These are phyloP conservation scores for Colletotrichum sp. DNA, from an alignment of 2,329 filamentous ascomycete species.

Conservation along the genomic window DNA sequence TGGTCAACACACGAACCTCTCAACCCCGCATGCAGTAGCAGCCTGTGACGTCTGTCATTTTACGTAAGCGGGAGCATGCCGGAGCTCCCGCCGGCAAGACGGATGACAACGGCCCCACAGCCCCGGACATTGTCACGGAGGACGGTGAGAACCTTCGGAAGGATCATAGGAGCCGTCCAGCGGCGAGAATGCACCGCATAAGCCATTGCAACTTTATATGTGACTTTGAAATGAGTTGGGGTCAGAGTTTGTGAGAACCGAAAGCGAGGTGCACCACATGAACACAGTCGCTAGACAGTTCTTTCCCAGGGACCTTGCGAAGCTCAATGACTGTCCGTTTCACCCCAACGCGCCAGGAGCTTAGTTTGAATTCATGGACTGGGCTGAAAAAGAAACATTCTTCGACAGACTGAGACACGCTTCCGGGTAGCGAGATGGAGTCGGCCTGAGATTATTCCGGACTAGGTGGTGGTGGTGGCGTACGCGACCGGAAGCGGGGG, in stretches of 20 bases:
- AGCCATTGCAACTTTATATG: accelerated
- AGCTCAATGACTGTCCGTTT: neutral
- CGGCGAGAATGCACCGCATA: neutral
- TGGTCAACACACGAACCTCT: neutral
- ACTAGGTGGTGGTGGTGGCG: neutral
- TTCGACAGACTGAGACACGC: neutral
- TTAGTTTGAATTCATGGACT: neutral
- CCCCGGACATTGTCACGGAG: neutral
- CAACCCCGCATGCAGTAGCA: neutral
- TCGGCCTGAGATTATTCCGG: neutral
- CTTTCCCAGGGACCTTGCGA: neutral
- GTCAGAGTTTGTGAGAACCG: neutral
- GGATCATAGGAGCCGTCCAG: accelerated
- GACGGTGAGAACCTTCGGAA: neutral
- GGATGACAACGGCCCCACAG: neutral
- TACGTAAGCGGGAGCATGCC: neutral
- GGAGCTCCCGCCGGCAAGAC: neutral
- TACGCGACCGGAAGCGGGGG: neutral
- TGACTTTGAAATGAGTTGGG: neutral
- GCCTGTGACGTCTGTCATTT: conserved; percentile 1
- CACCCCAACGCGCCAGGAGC: neutral
- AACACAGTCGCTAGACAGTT: neutral
- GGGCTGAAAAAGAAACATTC: neutral
- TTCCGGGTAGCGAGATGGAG: neutral
- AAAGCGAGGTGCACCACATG: neutral